Evolutionary conservation across 768 basidiomycete genomes (phyloP).

Genomic region (Fibroporia radiculosa): DNA sequence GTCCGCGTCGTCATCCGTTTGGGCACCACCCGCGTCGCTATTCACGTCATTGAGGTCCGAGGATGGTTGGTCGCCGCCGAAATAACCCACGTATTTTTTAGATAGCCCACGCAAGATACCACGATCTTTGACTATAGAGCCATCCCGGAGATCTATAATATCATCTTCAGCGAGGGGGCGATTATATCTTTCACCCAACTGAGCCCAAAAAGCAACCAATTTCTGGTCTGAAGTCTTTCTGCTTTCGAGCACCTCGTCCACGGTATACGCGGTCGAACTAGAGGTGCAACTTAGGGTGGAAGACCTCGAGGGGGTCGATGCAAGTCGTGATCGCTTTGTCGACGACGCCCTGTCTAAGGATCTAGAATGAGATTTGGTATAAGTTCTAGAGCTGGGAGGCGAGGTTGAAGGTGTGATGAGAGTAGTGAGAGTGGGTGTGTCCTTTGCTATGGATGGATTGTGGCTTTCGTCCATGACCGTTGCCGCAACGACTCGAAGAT

Average conservation of each 20-base stretch:
- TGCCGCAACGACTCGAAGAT: neutral
- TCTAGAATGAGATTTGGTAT: neutral
- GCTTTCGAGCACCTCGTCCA: constrained; percentile 40
- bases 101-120: constrained; percentile 47
- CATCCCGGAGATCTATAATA: constrained; percentile 60
- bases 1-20: constrained; percentile 41
- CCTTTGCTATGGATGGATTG: constrained; percentile 1
- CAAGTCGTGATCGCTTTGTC: constrained; percentile 41
- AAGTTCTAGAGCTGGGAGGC: constrained; percentile 30
- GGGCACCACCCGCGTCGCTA: constrained; percentile 26
- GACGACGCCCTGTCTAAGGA: constrained; percentile 28
- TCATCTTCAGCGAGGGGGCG: constrained; percentile 71
- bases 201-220: constrained; percentile 55
- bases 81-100: constrained; percentile 43
- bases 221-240: constrained; percentile 50
- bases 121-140: constrained; percentile 58
- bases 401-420: constrained; percentile 49
- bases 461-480: constrained; percentile 8
- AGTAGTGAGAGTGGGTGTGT: constrained; percentile 13
- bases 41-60: constrained; percentile 25
- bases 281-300: constrained; percentile 13
- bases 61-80: constrained; percentile 29
- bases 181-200: constrained; percentile 61
- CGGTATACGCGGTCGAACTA: constrained; percentile 8
- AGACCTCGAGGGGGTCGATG: constrained; percentile 31